A percentile compares a stretch with the other conserved stretches of the same genome.
phyloP scores from a whole-genome alignment of 768 basidiomycete genomes.

The Calocybe cyanea region DNA sequence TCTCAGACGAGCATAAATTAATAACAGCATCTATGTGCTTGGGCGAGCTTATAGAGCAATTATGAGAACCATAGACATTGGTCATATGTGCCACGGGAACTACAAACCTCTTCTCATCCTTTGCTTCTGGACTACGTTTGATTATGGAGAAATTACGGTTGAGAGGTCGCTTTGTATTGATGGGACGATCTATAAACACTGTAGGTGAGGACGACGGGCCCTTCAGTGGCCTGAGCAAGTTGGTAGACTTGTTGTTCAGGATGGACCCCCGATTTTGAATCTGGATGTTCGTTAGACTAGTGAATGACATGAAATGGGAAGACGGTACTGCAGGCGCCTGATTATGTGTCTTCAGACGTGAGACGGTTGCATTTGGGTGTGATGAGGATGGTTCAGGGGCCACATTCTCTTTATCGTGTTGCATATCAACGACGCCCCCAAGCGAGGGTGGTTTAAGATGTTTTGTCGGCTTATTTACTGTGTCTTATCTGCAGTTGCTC shows the following conservation, averaged over 20 bases:
- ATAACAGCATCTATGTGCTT: slow-evolving; percentile 13
- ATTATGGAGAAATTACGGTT: slow-evolving; percentile 18
- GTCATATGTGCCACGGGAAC: not conserved
- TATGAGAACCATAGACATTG: not conserved
- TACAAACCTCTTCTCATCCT: slow-evolving; percentile 18
- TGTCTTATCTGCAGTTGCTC: too few relatives aligned
- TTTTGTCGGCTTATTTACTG: not conserved
- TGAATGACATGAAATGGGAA: not conserved
- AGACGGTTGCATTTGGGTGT: slow-evolving; percentile 8
- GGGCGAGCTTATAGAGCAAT: slow-evolving; percentile 1
- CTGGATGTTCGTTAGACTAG: slow-evolving; percentile 5
- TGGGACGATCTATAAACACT: slow-evolving; percentile 10
- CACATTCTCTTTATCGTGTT: slow-evolving; percentile 23
- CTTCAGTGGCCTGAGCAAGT: slow-evolving; percentile 2
- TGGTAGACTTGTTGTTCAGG: not conserved
- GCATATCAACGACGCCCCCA: slow-evolving; percentile 15
- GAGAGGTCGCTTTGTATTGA: slow-evolving; percentile 19
- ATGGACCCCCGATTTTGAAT: not conserved
- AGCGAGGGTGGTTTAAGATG: slow-evolving; percentile 18
- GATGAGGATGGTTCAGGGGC: slow-evolving; percentile 15
- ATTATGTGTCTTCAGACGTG: not conserved
- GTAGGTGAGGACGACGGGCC: slow-evolving; percentile 22
- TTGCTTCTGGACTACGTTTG: slow-evolving; percentile 11
- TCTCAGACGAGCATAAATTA: slow-evolving; percentile 28
- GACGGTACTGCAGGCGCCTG: not conserved